These are phyloP conservation scores for Penicillium parvum DNA, from an alignment of 495 filamentous ascomycete species.

Conservation along the genomic window DNA sequence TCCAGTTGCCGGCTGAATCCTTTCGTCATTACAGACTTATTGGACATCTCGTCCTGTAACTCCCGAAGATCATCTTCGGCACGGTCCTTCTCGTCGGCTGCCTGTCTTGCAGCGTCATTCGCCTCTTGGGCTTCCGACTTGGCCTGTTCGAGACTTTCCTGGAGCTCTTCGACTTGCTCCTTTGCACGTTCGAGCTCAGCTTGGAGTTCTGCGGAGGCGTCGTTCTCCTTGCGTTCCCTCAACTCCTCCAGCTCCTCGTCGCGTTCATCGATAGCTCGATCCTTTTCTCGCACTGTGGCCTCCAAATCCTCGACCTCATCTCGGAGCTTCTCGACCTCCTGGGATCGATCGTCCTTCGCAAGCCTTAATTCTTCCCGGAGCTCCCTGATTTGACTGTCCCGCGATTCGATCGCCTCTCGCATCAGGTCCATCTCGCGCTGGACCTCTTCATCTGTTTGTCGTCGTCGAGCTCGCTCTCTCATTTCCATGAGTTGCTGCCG, in stretches of 20 bases:
- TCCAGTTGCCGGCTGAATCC: conserved; percentile 73
- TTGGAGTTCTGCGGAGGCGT: conserved; percentile 49
- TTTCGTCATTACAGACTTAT: conserved; percentile 73
- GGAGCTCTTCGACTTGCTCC: conserved; percentile 56
- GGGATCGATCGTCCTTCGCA: conserved; percentile 44
- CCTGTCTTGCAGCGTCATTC: conserved; percentile 56
- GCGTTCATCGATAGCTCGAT: conserved; percentile 58
- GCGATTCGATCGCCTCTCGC: conserved; percentile 52
- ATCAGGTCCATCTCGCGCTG: conserved; percentile 58
- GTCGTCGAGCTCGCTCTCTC: conserved; percentile 70
- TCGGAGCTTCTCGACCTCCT: conserved; percentile 58
- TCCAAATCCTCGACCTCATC: conserved; percentile 68
- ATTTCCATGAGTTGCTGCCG: conserved; percentile 72
- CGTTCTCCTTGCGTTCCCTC: conserved; percentile 50
- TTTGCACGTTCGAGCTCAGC: conserved; percentile 51
- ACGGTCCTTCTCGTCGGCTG: conserved; percentile 54
- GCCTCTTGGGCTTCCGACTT: conserved; percentile 53
- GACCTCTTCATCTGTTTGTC: conserved; percentile 62
- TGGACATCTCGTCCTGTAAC: conserved; percentile 70
- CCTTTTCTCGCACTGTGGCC: conserved; percentile 59
- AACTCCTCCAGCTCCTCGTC: conserved; percentile 62
- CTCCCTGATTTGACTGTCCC: conserved; percentile 48
- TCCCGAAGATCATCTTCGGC: conserved; percentile 50
- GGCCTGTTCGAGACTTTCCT: conserved; percentile 53
- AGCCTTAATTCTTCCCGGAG: conserved; percentile 42